Evolutionary conservation across 192 early-diverging fungal genomes (phyloP).

Genomic region (Diversispora eburnea): DNA sequence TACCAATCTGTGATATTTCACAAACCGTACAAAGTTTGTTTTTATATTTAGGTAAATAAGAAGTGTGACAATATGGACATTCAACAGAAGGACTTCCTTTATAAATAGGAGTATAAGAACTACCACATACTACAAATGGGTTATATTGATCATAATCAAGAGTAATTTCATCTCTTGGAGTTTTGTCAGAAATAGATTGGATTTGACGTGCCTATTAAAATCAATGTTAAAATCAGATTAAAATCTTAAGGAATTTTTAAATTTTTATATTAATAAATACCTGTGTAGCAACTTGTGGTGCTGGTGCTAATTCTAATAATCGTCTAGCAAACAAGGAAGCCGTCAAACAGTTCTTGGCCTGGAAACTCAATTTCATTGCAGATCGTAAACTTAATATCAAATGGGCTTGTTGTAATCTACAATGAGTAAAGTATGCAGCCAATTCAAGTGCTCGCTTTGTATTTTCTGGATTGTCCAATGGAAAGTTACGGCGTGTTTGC

Average conservation of each 20-base stretch:
- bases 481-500: slow-evolving; percentile 62
- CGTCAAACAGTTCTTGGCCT: slow-evolving; percentile 78
- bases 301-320: slow-evolving; percentile 84
- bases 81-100: slow-evolving; percentile 70
- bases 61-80: slow-evolving; percentile 87
- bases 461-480: slow-evolving; percentile 53
- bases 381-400: slow-evolving; percentile 82
- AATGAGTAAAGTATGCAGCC: slow-evolving; percentile 94
- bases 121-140: slow-evolving; percentile 85
- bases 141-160: slow-evolving; percentile 96
- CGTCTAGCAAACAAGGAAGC: slow-evolving; percentile 87
- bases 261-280: slow-evolving; percentile 34
- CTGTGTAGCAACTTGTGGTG: slow-evolving; percentile 70
- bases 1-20: slow-evolving; percentile 80
- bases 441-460: slow-evolving; percentile 82
- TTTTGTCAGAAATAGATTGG: slow-evolving; percentile 71
- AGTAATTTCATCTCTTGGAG: slow-evolving; percentile 72
- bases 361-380: slow-evolving; percentile 82
- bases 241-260: background rate
- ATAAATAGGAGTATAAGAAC: slow-evolving; percentile 87
- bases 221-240: background rate
- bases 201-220: slow-evolving; percentile 63
- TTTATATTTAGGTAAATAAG: slow-evolving; percentile 79
- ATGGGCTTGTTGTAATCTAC: slow-evolving; percentile 84
- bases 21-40: slow-evolving; percentile 84